Percentiles rank a stretch among this genome's conserved stretches.
Evolutionary conservation across 441 rosid genomes (phyloP).

Genomic region (Pelargonium australe): DNA sequence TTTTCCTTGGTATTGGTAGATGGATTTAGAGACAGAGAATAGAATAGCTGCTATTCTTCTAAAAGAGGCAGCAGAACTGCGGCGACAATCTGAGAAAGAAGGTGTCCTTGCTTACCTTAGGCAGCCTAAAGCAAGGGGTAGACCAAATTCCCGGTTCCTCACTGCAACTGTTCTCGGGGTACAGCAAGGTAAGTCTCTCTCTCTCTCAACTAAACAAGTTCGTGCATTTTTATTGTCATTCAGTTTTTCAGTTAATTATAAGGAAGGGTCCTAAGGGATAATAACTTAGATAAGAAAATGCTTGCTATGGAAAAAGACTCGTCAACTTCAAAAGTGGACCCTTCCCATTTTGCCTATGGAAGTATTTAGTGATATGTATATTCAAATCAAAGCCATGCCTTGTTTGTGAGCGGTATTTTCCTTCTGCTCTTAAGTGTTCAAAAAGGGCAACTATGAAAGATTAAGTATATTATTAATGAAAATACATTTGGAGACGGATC

Average conservation of each 20-base stretch:
- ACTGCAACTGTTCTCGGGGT: slow-evolving; percentile 86
- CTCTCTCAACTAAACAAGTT: neutral
- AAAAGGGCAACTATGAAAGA: too few species aligned
- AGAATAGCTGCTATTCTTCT: slow-evolving; percentile 75
- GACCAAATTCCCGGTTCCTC: slow-evolving; percentile 85
- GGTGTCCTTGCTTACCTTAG: slow-evolving; percentile 69
- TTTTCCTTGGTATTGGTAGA: slow-evolving; percentile 22
- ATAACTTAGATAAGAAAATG: too few species aligned
- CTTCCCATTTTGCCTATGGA: too few species aligned
- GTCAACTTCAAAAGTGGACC: too few species aligned
- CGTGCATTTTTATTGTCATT: neutral
- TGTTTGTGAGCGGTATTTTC: too few species aligned
- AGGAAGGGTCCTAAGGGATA: neutral
- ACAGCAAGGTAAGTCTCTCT: slow-evolving; percentile 55
- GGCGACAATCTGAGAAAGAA: slow-evolving; percentile 64
- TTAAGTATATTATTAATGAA: too few species aligned
- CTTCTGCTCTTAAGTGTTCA: too few species aligned
- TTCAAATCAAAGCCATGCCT: too few species aligned
- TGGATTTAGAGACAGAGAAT: slow-evolving; percentile 91
- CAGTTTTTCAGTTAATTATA: neutral
- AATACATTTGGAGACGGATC: too few species aligned
- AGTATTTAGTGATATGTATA: too few species aligned
- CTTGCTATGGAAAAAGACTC: too few species aligned
- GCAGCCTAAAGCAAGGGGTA: slow-evolving; percentile 51
- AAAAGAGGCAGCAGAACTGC: slow-evolving; percentile 84